These are phyloP conservation scores for Dictyostelium capitatum DNA, from an alignment of 78 protist genomes.

Conservation along the genomic window DNA sequence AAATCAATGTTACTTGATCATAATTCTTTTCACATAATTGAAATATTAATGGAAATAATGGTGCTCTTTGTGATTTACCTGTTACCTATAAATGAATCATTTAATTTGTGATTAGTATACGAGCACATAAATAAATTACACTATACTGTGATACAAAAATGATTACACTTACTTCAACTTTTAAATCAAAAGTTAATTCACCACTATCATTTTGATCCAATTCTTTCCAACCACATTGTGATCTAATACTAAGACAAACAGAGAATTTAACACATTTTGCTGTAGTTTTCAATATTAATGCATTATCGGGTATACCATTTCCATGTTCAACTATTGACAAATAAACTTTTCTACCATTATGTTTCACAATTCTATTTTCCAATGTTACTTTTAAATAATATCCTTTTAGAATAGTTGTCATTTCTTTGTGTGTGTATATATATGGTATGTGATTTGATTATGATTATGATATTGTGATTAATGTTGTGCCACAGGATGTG, in stretches of 20 bases:
- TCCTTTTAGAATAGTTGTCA: constrained; percentile 79
- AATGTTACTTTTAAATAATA: constrained; percentile 71
- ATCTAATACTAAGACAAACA: constrained; percentile 72
- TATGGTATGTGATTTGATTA: too few relatives aligned
- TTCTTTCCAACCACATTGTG: constrained; percentile 81
- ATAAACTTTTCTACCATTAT: constrained; percentile 74
- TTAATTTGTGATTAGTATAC: too few relatives aligned
- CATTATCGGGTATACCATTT: constrained; percentile 72
- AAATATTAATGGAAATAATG: constrained; percentile 70
- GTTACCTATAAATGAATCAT: constrained; percentile 55
- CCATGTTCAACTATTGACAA: constrained; percentile 80
- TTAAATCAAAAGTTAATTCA: constrained; percentile 64
- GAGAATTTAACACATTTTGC: constrained; percentile 74
- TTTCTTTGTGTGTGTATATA: too few relatives aligned
- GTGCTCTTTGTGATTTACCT: constrained; percentile 77
- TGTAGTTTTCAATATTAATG: constrained; percentile 56
- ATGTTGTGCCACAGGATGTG: not conserved
- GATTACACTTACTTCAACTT: constrained; percentile 63
- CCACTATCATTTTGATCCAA: constrained; percentile 77
- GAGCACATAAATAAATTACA: too few relatives aligned
- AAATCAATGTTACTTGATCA: constrained; percentile 59
- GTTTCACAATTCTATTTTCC: constrained; percentile 68
- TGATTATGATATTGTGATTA: not conserved
- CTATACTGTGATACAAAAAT: too few relatives aligned
- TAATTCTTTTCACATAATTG: constrained; percentile 73